Base-by-base conservation (phyloP, 2,329 filamentous ascomycete genomes). In the Penicillium sp. region DNA sequence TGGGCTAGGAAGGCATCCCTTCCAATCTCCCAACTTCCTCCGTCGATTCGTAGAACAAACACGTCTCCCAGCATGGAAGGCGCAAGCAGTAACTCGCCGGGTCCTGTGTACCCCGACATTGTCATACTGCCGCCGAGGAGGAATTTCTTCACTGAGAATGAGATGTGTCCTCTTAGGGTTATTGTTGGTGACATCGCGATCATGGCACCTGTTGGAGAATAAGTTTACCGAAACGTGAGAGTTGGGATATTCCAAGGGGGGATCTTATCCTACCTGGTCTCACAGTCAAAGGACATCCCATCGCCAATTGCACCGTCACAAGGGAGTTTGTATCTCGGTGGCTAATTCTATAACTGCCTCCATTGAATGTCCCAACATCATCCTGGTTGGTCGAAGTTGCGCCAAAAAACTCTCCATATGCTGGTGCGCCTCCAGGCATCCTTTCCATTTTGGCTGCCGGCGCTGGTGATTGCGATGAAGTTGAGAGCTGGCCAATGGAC, bases 321-420 rank as follows among this genome's bases (percentile, higher is more conserved):
- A 96, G 86, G 1, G 88, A 90, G 68, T 97, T 99, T 50, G 83
- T 86, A 69, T 96, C 90, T 18, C 93, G 80, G 66, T 99, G 93
- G 63, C 88, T 93, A 65, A 97, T 90, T 36, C 93, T 81, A 68
- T 92, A 99, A 64, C 88, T 92, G 11, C 93, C 93, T 13, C 93
- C 93, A 66, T 97, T 97, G 76, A 97, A 99, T 0, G 87, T 93
- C n/a, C 93, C 93, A 1, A 95, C 82, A 60, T 95, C 91, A 68
- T 97, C 93, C 27, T 82, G 76, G 0, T 80, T 79, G 0, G 85
- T 81, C 3, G 83, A 75, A 28, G 72, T 71, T 0, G 80, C 82
- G 27, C 87, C 88, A 5, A 77, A 68, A 56, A 92, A 90, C 49
- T 86, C 79, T 3, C 72, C 73, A 30, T 69, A 66, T 3, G 74